Evolutionary conservation across 331 rosid genomes (phyloP), one percentile per base, ranked within the genome.

Genomic region (Quercus lobata): DNA sequence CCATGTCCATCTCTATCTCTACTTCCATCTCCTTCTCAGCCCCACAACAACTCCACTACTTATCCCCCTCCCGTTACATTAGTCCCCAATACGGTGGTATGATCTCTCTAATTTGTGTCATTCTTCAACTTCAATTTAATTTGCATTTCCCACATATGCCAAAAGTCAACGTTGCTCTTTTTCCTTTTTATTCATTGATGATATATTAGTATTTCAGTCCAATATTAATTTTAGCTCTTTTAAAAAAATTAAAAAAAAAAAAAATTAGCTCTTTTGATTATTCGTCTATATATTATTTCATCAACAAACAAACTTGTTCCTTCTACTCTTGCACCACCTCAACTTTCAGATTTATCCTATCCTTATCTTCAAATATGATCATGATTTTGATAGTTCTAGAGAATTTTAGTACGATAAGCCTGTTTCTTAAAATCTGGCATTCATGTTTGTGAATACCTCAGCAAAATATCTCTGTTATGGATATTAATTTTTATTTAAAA

Each of bases 51-150:
- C 27, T 35, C 53, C 27, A 34, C 52, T 68, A 8, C 46, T 41
- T 8, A 41, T 41, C 19, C 25, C 52, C 52, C 6, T 15, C 25
- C 11, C 16, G 18, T 66, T 34, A 5, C 16, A 41, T 8, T 41
- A 41, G 46, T 4, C 27, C 52, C 85, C 65, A 25, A 55, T 53
- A 83, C 79, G 89, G 89, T 84, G 77, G 17, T 44, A 77, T 4
- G 15, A 54, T 61, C 63, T 29, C 54, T 49, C 18, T 49, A 49
- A 49, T 49, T 49, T 49, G 17, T 49, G 54, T 49, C 54, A 49
- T 49, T 12, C 54, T 49, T 49, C 17, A 49, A 12, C 17, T 49
- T 49, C 16, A 49, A 49, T 49, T 14, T 14, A 49, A 37, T 7
- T 37, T 37, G 46, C 46, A 7, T 7, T 37, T 37, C 3, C 46